phyloP scores from a whole-genome alignment of 345 rosid genomes.

The Eucalyptus lansdowneana region DNA sequence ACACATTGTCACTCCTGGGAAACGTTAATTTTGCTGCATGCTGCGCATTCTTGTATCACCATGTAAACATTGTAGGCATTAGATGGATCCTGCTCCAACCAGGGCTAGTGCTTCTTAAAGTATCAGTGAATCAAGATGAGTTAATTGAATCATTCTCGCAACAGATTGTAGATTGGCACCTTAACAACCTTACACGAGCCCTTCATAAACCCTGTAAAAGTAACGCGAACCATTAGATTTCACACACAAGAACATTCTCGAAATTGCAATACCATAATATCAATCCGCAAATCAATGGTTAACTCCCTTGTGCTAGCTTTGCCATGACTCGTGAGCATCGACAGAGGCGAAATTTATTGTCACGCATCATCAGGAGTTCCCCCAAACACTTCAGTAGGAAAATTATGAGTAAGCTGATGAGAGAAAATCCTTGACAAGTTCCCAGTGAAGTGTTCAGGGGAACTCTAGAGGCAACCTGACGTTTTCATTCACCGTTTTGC shows the following conservation, averaged over 20 bases:
- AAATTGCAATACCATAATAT: not conserved
- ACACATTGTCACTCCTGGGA: not conserved
- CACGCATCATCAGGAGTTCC: slow-evolving; percentile 34
- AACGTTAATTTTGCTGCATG: not conserved
- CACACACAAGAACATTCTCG: not conserved
- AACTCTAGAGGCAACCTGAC: slow-evolving; percentile 14
- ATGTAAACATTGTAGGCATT: not conserved
- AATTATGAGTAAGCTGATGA: not conserved
- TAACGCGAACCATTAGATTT: not conserved
- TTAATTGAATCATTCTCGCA: not conserved
- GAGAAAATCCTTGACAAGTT: not conserved
- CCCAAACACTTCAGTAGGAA: slow-evolving; percentile 48
- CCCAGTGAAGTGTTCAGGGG: slow-evolving; percentile 31
- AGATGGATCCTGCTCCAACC: not conserved
- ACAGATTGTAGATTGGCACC: not conserved
- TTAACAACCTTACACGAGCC: not conserved
- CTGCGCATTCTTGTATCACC: not conserved
- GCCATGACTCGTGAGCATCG: not conserved
- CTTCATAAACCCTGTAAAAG: not conserved
- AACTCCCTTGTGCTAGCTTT: not conserved
- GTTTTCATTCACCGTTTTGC: not conserved
- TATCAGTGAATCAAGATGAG: not conserved
- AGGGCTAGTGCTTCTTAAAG: not conserved
- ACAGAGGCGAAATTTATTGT: not conserved
- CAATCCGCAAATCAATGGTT: not conserved